These are phyloP conservation scores for Lactarius deliciosus DNA, from an alignment of 768 basidiomycete genomes.

Conservation along the genomic window DNA sequence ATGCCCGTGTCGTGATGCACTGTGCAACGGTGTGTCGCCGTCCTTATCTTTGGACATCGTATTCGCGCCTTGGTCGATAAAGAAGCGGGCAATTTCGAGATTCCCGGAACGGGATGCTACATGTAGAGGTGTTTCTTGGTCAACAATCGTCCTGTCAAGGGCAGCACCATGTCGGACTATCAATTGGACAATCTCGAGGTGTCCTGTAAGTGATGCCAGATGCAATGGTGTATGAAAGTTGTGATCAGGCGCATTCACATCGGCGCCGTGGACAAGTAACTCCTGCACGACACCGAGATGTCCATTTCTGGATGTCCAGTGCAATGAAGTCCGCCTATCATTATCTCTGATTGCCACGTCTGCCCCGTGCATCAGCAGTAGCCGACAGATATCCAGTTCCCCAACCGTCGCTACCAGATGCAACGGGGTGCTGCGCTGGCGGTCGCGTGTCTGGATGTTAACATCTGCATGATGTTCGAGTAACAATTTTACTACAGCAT, in stretches of 20 bases:
- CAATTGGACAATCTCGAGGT: background rate
- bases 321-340: background rate
- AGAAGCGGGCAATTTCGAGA: background rate
- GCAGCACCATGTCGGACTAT: background rate
- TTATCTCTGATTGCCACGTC: background rate
- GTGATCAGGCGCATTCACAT: background rate
- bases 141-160: background rate
- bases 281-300: background rate
- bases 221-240: background rate
- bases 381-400: background rate
- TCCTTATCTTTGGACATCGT: background rate
- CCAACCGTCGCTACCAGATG: background rate
- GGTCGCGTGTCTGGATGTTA: background rate
- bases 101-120: background rate
- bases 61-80: background rate
- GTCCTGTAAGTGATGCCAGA: background rate
- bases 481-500: background rate
- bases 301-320: background rate
- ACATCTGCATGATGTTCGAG: background rate
- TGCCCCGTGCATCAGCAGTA: background rate
- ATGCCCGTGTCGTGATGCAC: background rate
- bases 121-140: background rate
- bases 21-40: background rate
- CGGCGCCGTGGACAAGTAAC: background rate
- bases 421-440: no score